Conservation (phyloP, 306 rosid species). For the Quercus mongolica region DNA sequence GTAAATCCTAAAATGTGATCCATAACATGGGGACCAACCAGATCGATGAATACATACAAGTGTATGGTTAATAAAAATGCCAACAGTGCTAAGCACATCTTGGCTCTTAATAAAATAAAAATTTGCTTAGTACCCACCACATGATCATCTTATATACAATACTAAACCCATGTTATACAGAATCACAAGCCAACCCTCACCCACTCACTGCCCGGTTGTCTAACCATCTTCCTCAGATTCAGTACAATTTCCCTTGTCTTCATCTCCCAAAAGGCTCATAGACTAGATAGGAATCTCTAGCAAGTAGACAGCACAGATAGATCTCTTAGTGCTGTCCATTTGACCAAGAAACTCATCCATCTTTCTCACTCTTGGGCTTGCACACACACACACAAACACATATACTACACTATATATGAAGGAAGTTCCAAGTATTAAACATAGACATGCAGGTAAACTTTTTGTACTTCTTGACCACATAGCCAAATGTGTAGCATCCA, state of each 20-base stretch:
- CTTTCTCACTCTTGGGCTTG: background rate
- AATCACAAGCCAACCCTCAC: slow-evolving; percentile 61
- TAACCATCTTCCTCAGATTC: slow-evolving; percentile 65
- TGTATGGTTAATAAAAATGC: slow-evolving; percentile 47
- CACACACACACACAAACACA: background rate
- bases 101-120: slow-evolving; percentile 12
- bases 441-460: slow-evolving; percentile 41
- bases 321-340: slow-evolving; percentile 55
- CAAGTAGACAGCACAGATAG: slow-evolving; percentile 58
- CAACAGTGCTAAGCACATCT: slow-evolving; percentile 34
- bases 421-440: slow-evolving; percentile 21
- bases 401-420: slow-evolving; percentile 11
- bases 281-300: slow-evolving; percentile 68
- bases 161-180: slow-evolving; percentile 54
- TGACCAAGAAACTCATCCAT: slow-evolving; percentile 44
- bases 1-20: slow-evolving; percentile 14
- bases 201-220: slow-evolving; percentile 78
- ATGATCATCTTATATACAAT: slow-evolving; percentile 44
- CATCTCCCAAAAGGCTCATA: slow-evolving; percentile 39
- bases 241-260: slow-evolving; percentile 60
- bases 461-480: slow-evolving; percentile 19
- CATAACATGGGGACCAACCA: slow-evolving; percentile 14
- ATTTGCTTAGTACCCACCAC: slow-evolving; percentile 24
- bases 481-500: slow-evolving; percentile 27
- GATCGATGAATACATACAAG: slow-evolving; percentile 30